Base-by-base conservation (phyloP, 2,329 filamentous ascomycete genomes). In the Microdochium nivale region DNA sequence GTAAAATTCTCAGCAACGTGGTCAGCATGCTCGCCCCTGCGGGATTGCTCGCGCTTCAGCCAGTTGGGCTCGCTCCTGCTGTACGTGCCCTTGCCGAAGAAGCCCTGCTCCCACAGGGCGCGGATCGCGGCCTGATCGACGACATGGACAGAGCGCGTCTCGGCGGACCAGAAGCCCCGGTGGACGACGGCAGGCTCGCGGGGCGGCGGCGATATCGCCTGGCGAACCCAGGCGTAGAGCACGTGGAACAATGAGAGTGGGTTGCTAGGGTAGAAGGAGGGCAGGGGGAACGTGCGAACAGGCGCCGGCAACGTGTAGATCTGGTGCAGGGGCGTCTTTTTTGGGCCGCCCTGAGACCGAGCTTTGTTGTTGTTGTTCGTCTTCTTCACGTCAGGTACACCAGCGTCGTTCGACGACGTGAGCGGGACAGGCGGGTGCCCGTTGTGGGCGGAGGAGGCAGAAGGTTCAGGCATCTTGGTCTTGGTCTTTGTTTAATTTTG, bases 51-150 rank as follows among this genome's bases (percentile, higher is more conserved):
- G 56, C 87, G 79, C 57, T 88, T 87, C 49, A 96, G 69, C 94
- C 94, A 99, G 59, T 84, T 94, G 2, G 92, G 92, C 67, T 99
- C 92, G 74, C 91, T 96, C 60, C 95, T 83, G 72, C 91, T 96
- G 53, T 97, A 74, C 60, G 77, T 92, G 46, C 94, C 94, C 68
- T 96, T 96, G 48, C 95, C 95, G 68, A 92, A 99, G 70, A 99
- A 99, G 4, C 94, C 94, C 72, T 95, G 89, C 68, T 96, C 88
- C 94, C 95, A 99, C 24, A 99, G 70, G 1, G 86, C 89, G 51
- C 87, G 79, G 55, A 95, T 85, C 3, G 89, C 85, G 51, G 77
- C 76, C 25, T 83, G 75, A 65, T 96, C 86, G 19, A 83, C 89
- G 52, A 99, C 78, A 64, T 96, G 89, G 16, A 99, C 80, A 0